Evolutionary conservation across 1,284 basidiomycete species (phyloP), one percentile per base, ranked within the genome.

Genomic region (Uromyces viciae-fabae): DNA sequence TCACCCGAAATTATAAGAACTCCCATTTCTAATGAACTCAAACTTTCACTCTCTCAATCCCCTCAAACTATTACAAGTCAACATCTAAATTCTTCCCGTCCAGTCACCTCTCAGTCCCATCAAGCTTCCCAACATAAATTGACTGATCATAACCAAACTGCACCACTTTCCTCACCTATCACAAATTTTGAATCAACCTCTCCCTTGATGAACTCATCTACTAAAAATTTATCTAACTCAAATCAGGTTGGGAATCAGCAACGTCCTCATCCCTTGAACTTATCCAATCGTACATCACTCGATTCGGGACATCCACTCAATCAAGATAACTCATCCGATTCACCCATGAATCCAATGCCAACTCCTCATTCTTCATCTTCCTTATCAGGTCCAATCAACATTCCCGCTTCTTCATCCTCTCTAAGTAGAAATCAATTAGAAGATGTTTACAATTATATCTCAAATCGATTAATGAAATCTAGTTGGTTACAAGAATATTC

Each of bases 91-190:
- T 31, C 8, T 22, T 22, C 11, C 9, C 60, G 25, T 36, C 3
- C n/a, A 40, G 66, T 28, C 38, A 40, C 38, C 64, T 68, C 64
- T n/a, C 66, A 69, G 49, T 49, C 46, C 46, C 46, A 49, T 11
- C n/a, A n/a, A n/a, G n/a, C n/a, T n/a, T 28, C 42, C 49, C 40
- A 46, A 46, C 1, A 40, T 36, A 38, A 64, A 38, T 38, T 38
- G 42, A 46, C 60, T 36, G 31, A 31, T 9, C 15, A 7, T 36
- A 3, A 58, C 3, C n/a, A n/a, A n/a, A n/a, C n/a, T n/a, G n/a
- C n/a, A n/a, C n/a, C n/a, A n/a, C n/a, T n/a, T n/a, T n/a, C n/a
- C n/a, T n/a, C n/a, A n/a, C n/a, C n/a, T n/a, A n/a, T n/a, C n/a
- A n/a, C n/a, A n/a, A n/a, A n/a, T n/a, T n/a, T n/a, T n/a, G n/a